These are phyloP conservation scores for Erucastrum elatum DNA, from an alignment of 345 rosid genomes.

Conservation along the genomic window DNA sequence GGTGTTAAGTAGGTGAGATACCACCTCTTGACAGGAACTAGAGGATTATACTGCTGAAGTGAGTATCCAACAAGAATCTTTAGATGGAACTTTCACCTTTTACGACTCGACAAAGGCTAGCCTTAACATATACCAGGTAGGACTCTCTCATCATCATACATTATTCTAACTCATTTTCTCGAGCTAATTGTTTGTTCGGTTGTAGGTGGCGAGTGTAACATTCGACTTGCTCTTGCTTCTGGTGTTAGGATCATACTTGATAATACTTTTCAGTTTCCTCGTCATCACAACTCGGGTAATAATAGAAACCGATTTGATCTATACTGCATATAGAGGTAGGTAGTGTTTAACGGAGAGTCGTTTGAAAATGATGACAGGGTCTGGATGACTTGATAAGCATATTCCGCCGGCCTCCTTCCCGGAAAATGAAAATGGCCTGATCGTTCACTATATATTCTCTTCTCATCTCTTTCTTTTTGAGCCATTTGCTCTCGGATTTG, in stretches of 20 bases:
- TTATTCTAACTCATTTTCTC: not conserved
- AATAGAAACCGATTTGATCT: not conserved
- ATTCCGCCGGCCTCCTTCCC: slow-evolving; percentile 89
- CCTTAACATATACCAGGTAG: slow-evolving; percentile 88
- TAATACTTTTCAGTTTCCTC: slow-evolving; percentile 88
- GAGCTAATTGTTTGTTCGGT: not conserved
- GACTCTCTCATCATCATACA: slow-evolving; percentile 2
- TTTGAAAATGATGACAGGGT: slow-evolving; percentile 55
- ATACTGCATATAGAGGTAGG: not conserved
- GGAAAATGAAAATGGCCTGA: slow-evolving; percentile 74
- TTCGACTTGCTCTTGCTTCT: slow-evolving; percentile 92
- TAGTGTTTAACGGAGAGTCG: not conserved
- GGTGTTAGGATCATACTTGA: slow-evolving; percentile 86
- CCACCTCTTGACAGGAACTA: slow-evolving; percentile 64
- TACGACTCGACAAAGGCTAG: slow-evolving; percentile 77
- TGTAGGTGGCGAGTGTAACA: slow-evolving; percentile 98
- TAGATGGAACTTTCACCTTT: slow-evolving; percentile 87
- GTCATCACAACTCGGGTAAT: slow-evolving; percentile 92
- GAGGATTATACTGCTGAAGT: slow-evolving; percentile 76
- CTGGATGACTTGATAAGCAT: slow-evolving; percentile 91
- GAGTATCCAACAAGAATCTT: slow-evolving; percentile 68
- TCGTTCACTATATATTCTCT: not conserved
- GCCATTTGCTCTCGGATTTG: not conserved
- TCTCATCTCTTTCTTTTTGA: not conserved
- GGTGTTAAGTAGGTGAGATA: slow-evolving; percentile 23